These are phyloP conservation scores for Earliella scabrosa DNA, from an alignment of 1,284 basidiomycete genomes.

Conservation along the genomic window DNA sequence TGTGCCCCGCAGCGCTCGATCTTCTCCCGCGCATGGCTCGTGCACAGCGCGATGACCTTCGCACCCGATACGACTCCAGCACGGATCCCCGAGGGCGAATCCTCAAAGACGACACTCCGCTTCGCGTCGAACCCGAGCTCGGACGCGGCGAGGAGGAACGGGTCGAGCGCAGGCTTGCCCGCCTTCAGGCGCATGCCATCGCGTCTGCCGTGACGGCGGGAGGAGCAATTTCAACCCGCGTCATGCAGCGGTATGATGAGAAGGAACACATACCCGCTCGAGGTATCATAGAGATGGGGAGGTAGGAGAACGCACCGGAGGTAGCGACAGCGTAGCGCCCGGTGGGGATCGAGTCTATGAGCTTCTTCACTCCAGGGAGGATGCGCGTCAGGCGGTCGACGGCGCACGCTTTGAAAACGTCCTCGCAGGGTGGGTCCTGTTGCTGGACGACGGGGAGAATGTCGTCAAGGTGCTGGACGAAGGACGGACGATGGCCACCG, in stretches of 20 bases:
- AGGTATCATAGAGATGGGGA: conserved; percentile 2
- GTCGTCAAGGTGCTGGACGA: too few species aligned
- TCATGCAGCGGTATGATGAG: conserved; percentile 70
- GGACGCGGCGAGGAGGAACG: conserved; percentile 76
- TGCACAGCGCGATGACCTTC: conserved; percentile 79
- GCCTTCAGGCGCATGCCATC: conserved; percentile 74
- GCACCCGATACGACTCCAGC: conserved; percentile 76
- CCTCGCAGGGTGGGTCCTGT: too few species aligned
- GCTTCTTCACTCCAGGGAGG: too few species aligned
- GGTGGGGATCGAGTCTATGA: too few species aligned
- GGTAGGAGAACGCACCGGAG: conserved; percentile 59
- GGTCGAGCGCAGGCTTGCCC: conserved; percentile 73
- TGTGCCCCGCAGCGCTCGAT: conserved; percentile 71
- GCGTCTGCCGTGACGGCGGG: conserved; percentile 65
- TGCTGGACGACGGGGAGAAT: too few species aligned
- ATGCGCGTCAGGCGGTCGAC: conserved; percentile 62
- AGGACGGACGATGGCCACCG: too few species aligned
- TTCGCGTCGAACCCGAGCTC: conserved; percentile 67
- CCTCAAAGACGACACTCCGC: conserved; percentile 75
- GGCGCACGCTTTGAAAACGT: conserved; percentile 50
- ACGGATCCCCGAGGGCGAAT: conserved; percentile 75
- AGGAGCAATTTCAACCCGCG: conserved; percentile 71
- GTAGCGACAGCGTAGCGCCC: not conserved
- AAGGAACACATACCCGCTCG: not conserved
- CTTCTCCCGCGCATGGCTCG: conserved; percentile 58